Base-by-base conservation (phyloP, 495 filamentous ascomycete genomes). In the Hamigera avellanea region DNA sequence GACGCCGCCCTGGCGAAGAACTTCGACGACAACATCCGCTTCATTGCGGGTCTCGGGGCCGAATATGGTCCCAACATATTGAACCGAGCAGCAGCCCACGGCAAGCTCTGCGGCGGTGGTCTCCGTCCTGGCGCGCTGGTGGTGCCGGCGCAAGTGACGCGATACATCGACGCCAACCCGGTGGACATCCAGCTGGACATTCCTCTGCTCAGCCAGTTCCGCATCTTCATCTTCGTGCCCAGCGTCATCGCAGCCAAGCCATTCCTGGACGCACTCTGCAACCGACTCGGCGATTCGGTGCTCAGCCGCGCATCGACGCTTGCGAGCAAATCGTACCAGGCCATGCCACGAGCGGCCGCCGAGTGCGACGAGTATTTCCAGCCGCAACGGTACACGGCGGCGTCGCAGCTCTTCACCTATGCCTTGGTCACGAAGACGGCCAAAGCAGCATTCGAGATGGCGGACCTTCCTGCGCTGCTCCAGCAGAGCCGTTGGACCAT, bases 181-280 rank as follows among this genome's bases (percentile, higher is more conserved):
- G 72, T 85, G 15, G 73, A 83, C 40, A 61, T 83, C 17, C 77
- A 84, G 46, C 69, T 81, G 3, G 78, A 83, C 45, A 78, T 83
- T n/a, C 78, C 80, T 1, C 61, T 79, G 42, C 51, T 81, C 4
- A 69, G 78, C 8, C 80, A 83, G 43, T 84, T 83, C 57, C 65
- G 75, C 14, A 63, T 83, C 15, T 82, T 75, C 50, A 65, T 83
- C 36, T 66, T 83, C 32, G 67, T 72, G 9, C 69, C 68, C 29
- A 62, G 79, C 42, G 60, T 78, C 13, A 53, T 61, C 16, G 50
- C 57, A n/a, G 62, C 72, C 0, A 53, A 50, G 39, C 47, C 48
- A 2, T 80, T 81, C 43, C 61, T 83, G 27, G 54, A 64, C 4
- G 56, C 50, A 0, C 56, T 81, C 36, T 78, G 69, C 37, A 49